Evolutionary conservation across 2,329 filamentous ascomycete genomes (phyloP).

Genomic region (Geosmithia morbida): DNA sequence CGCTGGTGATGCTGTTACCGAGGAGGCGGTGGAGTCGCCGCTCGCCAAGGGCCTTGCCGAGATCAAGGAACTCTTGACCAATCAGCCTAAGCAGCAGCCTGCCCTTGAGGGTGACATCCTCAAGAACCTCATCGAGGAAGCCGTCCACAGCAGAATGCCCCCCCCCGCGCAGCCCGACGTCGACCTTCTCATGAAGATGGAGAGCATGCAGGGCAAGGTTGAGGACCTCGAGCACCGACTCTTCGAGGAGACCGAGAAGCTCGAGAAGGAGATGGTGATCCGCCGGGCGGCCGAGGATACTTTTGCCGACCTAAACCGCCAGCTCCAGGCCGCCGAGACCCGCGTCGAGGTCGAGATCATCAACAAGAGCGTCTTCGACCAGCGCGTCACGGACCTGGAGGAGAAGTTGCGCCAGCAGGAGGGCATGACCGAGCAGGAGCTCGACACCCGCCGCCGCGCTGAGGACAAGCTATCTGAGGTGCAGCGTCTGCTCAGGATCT

Average conservation of each 20-base stretch:
- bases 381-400: constrained; percentile 55
- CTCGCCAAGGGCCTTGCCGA: constrained; percentile 54
- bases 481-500: constrained; percentile 53
- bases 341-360: constrained; percentile 46
- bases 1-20: constrained; percentile 14
- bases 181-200: constrained; percentile 35
- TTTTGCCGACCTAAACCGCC: constrained; percentile 35
- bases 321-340: constrained; percentile 41
- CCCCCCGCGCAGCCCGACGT: constrained; percentile 33
- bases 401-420: constrained; percentile 52
- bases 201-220: constrained; percentile 45
- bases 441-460: constrained; percentile 46
- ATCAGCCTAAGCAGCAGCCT: constrained; percentile 6
- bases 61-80: constrained; percentile 34
- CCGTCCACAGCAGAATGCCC: constrained; percentile 42
- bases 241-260: constrained; percentile 28
- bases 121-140: constrained; percentile 47
- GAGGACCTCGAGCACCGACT: constrained; percentile 44
- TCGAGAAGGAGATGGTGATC: constrained; percentile 31
- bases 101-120: constrained; percentile 31
- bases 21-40: constrained; percentile 19
- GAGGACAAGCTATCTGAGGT: constrained; percentile 61
- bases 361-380: constrained; percentile 42
- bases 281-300: constrained; percentile 39
- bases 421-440: constrained; percentile 47